A percentile compares a stretch with the other conserved stretches of the same genome.
phyloP scores from a whole-genome alignment of 495 filamentous ascomycete species.

The Rusavskia elegans region DNA sequence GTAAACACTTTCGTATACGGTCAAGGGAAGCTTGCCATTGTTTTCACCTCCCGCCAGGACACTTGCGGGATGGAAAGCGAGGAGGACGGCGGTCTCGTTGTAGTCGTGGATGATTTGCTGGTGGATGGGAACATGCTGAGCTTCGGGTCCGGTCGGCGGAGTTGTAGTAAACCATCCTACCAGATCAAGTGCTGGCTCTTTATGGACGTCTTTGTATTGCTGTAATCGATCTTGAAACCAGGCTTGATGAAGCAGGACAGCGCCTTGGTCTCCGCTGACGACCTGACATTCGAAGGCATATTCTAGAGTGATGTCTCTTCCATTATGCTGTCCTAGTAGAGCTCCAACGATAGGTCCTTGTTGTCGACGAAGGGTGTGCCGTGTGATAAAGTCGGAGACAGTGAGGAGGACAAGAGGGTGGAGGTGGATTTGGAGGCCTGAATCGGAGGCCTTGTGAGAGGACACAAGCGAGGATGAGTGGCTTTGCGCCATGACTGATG shows the following conservation, averaged over 20 bases:
- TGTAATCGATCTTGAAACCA: constrained; percentile 74
- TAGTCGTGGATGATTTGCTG: constrained; percentile 51
- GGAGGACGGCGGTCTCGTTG: constrained; percentile 77
- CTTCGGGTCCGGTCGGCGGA: constrained; percentile 52
- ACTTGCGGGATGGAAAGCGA: constrained; percentile 62
- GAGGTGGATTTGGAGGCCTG: constrained; percentile 66
- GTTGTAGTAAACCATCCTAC: constrained; percentile 92
- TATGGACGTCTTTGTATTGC: constrained; percentile 86
- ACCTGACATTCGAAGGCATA: constrained; percentile 75
- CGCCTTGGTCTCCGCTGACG: constrained; percentile 29
- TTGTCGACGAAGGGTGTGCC: constrained; percentile 63
- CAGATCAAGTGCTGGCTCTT: constrained; percentile 63
- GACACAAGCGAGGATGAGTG: constrained; percentile 38
- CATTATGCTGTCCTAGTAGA: constrained; percentile 78
- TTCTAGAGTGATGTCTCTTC: constrained; percentile 79
- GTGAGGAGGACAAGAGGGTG: constrained; percentile 92
- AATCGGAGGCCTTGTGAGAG: constrained; percentile 49
- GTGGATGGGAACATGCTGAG: constrained; percentile 55
- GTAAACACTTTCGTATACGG: constrained; percentile 75
- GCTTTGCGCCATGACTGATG: constrained; percentile 17
- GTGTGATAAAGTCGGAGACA: constrained; percentile 90
- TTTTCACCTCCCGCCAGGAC: constrained; percentile 24
- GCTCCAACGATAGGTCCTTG: constrained; percentile 69
- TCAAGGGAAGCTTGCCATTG: constrained; percentile 71
- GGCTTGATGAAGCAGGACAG: constrained; percentile 37